Percentiles rank a stretch among this genome's conserved stretches.
Conservation (phyloP, 176 grass and related monocot species). For the Elymus sibiricus region DNA sequence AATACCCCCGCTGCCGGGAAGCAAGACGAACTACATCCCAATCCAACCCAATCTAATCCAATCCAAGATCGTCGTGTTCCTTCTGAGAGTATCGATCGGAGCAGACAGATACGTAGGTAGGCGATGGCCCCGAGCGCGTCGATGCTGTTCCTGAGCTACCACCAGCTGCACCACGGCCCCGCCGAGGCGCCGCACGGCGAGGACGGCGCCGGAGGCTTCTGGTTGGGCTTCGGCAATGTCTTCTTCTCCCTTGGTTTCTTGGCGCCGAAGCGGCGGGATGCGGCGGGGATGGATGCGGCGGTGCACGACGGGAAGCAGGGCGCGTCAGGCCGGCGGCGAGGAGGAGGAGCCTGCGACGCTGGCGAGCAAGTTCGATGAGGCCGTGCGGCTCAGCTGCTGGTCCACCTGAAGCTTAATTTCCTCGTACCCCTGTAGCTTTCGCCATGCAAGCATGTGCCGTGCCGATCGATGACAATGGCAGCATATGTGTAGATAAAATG, state of each 20-base stretch:
- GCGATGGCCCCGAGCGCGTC: conserved; percentile 75
- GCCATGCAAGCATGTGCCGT: no score
- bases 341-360: background rate
- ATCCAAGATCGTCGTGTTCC: background rate
- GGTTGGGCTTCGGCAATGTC: conserved; percentile 11
- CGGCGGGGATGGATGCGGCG: background rate
- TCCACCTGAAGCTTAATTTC: conserved; percentile 26
- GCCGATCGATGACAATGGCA: no score
- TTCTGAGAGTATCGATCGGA: background rate
- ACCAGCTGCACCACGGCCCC: conserved; percentile 44
- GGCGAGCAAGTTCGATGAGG: conserved; percentile 56
- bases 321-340: background rate
- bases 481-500: no score
- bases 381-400: conserved; percentile 63
- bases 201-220: background rate
- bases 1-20: background rate
- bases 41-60: background rate
- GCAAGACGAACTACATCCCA: background rate
- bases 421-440: no score
- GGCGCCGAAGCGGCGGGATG: background rate
- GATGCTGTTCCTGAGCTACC: conserved; percentile 86
- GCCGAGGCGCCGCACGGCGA: background rate
- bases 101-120: background rate
- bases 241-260: background rate
- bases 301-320: background rate